Conservation (phyloP, 2,329 filamentous ascomycete genomes). For the Fusarium sp. region DNA sequence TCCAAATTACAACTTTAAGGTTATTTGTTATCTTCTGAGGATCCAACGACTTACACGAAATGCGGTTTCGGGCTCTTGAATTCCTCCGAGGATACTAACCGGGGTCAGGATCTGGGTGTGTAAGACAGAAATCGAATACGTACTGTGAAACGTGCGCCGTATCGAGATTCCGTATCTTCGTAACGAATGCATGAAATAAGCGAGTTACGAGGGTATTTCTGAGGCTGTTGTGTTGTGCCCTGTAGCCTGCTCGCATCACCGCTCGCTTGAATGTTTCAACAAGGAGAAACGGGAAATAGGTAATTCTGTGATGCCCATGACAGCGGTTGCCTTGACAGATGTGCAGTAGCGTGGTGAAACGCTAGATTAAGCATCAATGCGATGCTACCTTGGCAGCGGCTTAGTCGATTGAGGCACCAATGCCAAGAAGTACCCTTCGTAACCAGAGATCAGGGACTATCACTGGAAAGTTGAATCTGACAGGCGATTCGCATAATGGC, state of each 20-base stretch:
- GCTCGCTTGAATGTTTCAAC: not conserved
- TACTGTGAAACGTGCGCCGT: constrained; percentile 24
- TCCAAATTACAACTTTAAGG: not conserved
- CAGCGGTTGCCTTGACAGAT: constrained; percentile 19
- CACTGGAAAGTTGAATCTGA: not conserved
- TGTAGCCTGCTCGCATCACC: not conserved
- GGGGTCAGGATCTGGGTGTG: constrained; percentile 3
- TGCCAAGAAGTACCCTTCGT: constrained; percentile 25
- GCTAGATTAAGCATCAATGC: constrained; percentile 42
- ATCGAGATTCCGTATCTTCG: constrained; percentile 7
- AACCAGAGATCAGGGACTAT: not conserved
- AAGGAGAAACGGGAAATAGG: not conserved
- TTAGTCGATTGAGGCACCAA: constrained; percentile 30
- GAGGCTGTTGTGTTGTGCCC: not conserved
- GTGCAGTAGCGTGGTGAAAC: constrained; percentile 30
- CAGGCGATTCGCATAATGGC: not conserved
- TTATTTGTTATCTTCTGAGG: not conserved
- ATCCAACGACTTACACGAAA: constrained; percentile 7
- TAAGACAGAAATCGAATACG: constrained; percentile 3
- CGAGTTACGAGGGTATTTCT: not conserved
- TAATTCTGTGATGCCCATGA: not conserved
- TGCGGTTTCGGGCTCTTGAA: not conserved
- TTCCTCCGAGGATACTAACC: constrained; percentile 8
- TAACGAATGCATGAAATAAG: constrained; percentile 13
- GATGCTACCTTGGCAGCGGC: constrained; percentile 43